These are phyloP conservation scores for Tylopilus sp. DNA, from an alignment of 768 basidiomycete species.

Conservation along the genomic window DNA sequence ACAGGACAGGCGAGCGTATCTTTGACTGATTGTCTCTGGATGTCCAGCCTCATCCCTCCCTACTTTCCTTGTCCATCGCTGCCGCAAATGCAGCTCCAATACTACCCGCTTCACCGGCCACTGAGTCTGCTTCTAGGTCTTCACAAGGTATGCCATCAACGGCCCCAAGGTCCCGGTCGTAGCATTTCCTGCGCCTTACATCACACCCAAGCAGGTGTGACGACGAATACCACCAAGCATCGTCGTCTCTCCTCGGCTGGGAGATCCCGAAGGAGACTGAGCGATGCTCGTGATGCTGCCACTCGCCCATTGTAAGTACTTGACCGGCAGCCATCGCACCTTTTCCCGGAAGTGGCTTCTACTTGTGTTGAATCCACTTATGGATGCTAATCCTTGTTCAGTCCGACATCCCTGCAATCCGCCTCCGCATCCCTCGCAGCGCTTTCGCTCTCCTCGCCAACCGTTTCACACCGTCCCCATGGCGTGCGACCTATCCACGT, in stretches of 20 bases:
- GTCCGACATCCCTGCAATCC: constrained; percentile 35
- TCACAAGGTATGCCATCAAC: constrained; percentile 14
- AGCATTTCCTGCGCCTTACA: not conserved
- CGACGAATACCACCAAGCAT: constrained; percentile 47
- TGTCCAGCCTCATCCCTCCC: constrained; percentile 34
- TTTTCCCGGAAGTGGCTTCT: not conserved
- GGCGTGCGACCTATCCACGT: constrained; percentile 15
- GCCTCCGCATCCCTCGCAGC: constrained; percentile 40
- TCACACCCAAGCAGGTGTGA: constrained; percentile 9
- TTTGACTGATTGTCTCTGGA: constrained; percentile 2
- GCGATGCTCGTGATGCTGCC: constrained; percentile 78
- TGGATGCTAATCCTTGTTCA: constrained; percentile 15
- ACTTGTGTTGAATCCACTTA: not conserved
- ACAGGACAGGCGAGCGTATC: not conserved
- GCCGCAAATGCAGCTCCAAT: constrained; percentile 52
- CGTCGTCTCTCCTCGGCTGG: constrained; percentile 70
- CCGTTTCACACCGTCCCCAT: constrained; percentile 25
- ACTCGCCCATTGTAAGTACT: constrained; percentile 65
- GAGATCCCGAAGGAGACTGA: constrained; percentile 65
- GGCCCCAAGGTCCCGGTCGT: not conserved
- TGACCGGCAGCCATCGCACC: not conserved
- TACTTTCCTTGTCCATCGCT: constrained; percentile 67
- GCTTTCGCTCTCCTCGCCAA: constrained; percentile 40
- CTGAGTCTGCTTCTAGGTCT: constrained; percentile 16
- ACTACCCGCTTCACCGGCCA: constrained; percentile 29